Evolutionary conservation across 129 eudicot genomes (phyloP).

Genomic region (Flaveria sonorensis): DNA sequence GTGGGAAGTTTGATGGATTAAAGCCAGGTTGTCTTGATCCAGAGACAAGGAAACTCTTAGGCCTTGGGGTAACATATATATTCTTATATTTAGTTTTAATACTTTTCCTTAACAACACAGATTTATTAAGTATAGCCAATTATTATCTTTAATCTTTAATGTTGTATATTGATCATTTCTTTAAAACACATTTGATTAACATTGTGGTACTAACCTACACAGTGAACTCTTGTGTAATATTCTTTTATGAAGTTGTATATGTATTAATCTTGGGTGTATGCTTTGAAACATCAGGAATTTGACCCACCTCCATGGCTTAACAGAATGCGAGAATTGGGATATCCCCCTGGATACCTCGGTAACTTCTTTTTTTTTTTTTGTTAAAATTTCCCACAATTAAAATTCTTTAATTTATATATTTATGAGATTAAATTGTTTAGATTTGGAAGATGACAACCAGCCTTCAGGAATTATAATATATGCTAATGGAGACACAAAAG

Average conservation of each 20-base stretch:
- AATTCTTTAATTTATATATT: background rate
- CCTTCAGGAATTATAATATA: constrained; percentile 77
- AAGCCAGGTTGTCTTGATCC: constrained; percentile 72
- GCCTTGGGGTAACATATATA: constrained; percentile 61
- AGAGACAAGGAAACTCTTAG: constrained; percentile 61
- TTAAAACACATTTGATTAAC: background rate
- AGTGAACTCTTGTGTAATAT: no score
- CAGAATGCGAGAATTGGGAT: constrained; percentile 89
- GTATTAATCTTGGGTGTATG: background rate
- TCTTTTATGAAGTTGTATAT: no score
- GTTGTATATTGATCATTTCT: background rate
- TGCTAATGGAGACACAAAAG: constrained; percentile 48
- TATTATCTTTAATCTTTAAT: background rate
- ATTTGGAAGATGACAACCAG: constrained; percentile 52
- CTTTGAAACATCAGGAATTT: constrained; percentile 50
- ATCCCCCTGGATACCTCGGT: constrained; percentile 94
- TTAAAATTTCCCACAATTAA: background rate
- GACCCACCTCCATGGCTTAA: constrained; percentile 97
- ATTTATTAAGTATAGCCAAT: background rate
- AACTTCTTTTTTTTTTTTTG: constrained; percentile 1
- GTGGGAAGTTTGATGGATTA: constrained; percentile 83
- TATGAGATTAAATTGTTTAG: constrained; percentile 26
- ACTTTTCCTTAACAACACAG: background rate
- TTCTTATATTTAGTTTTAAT: background rate
- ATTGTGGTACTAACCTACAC: no score